These are phyloP conservation scores for Boletus subcaerulescens DNA, from an alignment of 768 basidiomycete genomes.

Conservation along the genomic window DNA sequence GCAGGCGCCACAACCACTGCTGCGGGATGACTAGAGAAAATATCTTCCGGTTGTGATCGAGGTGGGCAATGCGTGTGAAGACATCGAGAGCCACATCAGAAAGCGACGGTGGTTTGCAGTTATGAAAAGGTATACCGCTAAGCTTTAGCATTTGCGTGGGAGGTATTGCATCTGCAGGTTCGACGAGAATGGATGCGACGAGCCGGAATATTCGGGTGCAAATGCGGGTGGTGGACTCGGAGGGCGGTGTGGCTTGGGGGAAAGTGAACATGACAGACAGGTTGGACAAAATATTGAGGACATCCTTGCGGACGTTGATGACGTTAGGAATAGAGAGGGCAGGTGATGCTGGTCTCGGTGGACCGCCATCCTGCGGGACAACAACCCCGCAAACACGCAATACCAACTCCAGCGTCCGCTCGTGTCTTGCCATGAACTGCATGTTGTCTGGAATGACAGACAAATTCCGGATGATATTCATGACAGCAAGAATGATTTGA, in stretches of 20 bases:
- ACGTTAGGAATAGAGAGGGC: slow-evolving; percentile 70
- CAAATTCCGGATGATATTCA: slow-evolving; percentile 86
- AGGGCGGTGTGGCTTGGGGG: slow-evolving; percentile 36
- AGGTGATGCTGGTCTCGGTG: slow-evolving; percentile 45
- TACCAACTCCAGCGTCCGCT: slow-evolving; percentile 60
- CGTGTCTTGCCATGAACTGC: slow-evolving; percentile 61
- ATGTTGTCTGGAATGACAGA: slow-evolving; percentile 72
- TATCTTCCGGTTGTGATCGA: slow-evolving; percentile 75
- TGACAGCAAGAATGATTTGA: slow-evolving; percentile 62
- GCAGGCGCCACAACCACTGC: slow-evolving; percentile 54
- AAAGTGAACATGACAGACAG: slow-evolving; percentile 55
- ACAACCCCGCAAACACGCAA: slow-evolving; percentile 65
- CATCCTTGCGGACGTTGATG: slow-evolving; percentile 73
- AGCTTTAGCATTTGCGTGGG: slow-evolving; percentile 60
- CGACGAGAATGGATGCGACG: slow-evolving; percentile 72
- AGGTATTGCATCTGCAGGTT: slow-evolving; percentile 61
- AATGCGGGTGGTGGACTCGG: slow-evolving; percentile 44
- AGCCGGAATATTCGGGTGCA: slow-evolving; percentile 62
- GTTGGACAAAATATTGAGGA: slow-evolving; percentile 63
- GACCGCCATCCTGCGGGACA: slow-evolving; percentile 29
- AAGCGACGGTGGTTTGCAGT: slow-evolving; percentile 53
- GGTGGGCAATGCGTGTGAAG: slow-evolving; percentile 73
- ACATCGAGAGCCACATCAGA: slow-evolving; percentile 81
- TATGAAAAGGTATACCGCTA: slow-evolving; percentile 41
- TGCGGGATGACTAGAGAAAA: slow-evolving; percentile 61